Percentiles rank a stretch among this genome's conserved stretches.
These are phyloP conservation scores for Sphagnum magellanicum DNA, from an alignment of 228 moss, liverwort and hornwort genomes.

Conservation along the genomic window DNA sequence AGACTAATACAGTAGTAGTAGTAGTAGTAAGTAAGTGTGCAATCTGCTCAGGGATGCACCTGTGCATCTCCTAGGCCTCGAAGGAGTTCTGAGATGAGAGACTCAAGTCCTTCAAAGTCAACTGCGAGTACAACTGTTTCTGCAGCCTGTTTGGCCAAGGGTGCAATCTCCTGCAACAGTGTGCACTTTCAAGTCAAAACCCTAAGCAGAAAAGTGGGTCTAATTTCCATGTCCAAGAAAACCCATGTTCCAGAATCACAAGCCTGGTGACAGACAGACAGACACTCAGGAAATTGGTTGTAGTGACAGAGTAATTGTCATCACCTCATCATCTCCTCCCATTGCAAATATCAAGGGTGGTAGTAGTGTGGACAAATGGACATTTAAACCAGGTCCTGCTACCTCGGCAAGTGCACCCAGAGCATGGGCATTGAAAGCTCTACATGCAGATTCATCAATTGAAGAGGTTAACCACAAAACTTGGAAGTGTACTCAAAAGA, in stretches of 20 bases:
- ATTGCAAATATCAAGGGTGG: slow-evolving; percentile 87
- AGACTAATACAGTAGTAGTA: neutral
- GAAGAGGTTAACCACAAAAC: no score
- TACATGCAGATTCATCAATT: slow-evolving; percentile 12
- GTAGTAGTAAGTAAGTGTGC: neutral
- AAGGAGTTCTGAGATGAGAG: slow-evolving; percentile 72
- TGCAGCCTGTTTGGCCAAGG: slow-evolving; percentile 75
- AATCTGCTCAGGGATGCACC: slow-evolving; percentile 18
- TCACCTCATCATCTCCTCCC: slow-evolving; percentile 73
- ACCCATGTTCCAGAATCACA: no score
- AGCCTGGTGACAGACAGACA: no score
- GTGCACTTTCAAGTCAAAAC: no score
- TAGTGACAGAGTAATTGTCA: neutral
- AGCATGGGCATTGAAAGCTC: slow-evolving; percentile 96
- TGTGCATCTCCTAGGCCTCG: slow-evolving; percentile 74
- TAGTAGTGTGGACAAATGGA: slow-evolving; percentile 72
- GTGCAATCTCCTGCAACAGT: slow-evolving; percentile 37
- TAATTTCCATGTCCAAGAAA: no score
- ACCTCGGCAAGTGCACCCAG: slow-evolving; percentile 97
- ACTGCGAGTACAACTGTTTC: slow-evolving; percentile 96
- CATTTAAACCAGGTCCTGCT: slow-evolving; percentile 92
- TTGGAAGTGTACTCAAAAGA: no score
- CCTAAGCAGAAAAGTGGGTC: no score
- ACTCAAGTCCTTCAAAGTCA: slow-evolving; percentile 79
- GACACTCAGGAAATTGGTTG: neutral